These are phyloP conservation scores for Lippia alba DNA, from an alignment of 305 asterid genomes.

Conservation along the genomic window DNA sequence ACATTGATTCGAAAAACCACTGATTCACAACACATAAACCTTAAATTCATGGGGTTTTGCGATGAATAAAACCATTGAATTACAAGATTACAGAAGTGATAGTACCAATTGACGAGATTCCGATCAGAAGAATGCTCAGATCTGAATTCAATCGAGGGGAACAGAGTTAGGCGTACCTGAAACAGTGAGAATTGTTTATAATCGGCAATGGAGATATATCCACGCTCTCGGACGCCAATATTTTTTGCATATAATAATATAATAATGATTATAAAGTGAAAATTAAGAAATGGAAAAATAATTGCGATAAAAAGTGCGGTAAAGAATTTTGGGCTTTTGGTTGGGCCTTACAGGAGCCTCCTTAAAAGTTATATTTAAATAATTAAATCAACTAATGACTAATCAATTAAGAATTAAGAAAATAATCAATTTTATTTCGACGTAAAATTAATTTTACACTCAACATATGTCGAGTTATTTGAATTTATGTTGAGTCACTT, in stretches of 20 bases:
- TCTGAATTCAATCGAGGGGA: not conserved
- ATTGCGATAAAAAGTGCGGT: not conserved
- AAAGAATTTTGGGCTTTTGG: not conserved
- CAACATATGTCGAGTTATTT: no score
- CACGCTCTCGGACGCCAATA: not conserved
- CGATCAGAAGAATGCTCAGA: not conserved
- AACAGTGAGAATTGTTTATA: not conserved
- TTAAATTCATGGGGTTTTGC: not conserved
- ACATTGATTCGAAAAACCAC: not conserved
- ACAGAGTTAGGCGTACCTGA: not conserved
- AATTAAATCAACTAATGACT: no score
- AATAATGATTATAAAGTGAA: not conserved
- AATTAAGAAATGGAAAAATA: not conserved
- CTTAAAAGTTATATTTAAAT: no score
- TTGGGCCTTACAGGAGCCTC: not conserved
- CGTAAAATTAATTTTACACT: no score
- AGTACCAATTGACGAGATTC: not conserved
- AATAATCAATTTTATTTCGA: no score
- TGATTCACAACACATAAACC: constrained; percentile 7
- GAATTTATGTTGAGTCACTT: no score
- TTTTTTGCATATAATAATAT: not conserved
- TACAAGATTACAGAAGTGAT: not conserved
- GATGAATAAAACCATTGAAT: not conserved
- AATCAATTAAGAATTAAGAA: no score
- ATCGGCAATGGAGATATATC: not conserved